Percentiles rank a stretch among this genome's conserved stretches.
phyloP scores from a whole-genome alignment of 2,329 filamentous ascomycete genomes.

The Epichloe glyceriae region DNA sequence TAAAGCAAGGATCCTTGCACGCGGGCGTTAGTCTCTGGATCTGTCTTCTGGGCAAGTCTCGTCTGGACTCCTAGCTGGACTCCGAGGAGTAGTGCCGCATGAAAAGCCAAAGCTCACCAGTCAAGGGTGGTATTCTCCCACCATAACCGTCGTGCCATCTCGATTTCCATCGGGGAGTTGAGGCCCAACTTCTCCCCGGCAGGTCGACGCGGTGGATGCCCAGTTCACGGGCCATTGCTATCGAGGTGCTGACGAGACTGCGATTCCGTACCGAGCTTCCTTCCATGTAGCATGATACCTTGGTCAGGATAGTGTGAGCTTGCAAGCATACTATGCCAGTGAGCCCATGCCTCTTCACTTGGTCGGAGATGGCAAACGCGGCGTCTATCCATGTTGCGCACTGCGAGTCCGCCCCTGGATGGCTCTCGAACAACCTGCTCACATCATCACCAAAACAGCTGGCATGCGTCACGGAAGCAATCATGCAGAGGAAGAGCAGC shows the following conservation, averaged over 20 bases:
- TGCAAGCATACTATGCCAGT: constrained; percentile 2
- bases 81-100: background rate
- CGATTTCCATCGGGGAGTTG: background rate
- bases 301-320: constrained; percentile 1
- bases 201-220: constrained; percentile 4
- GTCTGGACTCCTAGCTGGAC: background rate
- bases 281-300: constrained; percentile 3
- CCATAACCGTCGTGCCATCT: constrained; percentile 3
- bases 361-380: constrained; percentile 1
- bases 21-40: background rate
- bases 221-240: constrained; percentile 5
- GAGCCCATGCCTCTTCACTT: constrained; percentile 1
- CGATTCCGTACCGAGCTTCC: constrained; percentile 4
- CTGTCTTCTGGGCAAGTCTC: background rate
- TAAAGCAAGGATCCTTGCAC: background rate
- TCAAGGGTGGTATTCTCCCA: constrained; percentile 4
- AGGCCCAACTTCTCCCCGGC: background rate
- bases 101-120: background rate
- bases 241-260: constrained; percentile 1
- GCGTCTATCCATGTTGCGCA: constrained; percentile 3
- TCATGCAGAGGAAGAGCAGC: constrained; percentile 2
- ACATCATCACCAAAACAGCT: background rate
- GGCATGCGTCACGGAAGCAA: constrained; percentile 1
- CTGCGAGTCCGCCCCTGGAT: constrained; percentile 1
- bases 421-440: constrained; percentile 1